Percentiles rank a stretch among this genome's conserved stretches.
These are phyloP conservation scores for Orobanche coerulescens DNA, from an alignment of 257 asterid species.

Conservation along the genomic window DNA sequence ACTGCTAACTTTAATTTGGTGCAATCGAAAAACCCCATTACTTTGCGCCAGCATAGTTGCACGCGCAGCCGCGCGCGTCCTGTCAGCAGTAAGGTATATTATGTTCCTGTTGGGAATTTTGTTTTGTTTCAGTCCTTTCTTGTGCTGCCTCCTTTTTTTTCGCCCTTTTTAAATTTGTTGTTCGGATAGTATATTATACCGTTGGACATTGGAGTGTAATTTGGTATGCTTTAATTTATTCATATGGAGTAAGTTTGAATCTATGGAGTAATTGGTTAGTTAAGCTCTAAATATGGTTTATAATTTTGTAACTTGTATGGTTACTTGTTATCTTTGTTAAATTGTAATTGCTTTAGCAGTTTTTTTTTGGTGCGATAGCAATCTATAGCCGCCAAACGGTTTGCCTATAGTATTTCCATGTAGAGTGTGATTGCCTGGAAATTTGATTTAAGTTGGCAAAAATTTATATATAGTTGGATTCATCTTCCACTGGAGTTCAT, in stretches of 20 bases:
- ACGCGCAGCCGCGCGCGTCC: conserved; percentile 33
- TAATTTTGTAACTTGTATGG: background rate
- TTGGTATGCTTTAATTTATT: background rate
- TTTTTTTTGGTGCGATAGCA: background rate
- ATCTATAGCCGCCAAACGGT: background rate
- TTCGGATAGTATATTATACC: background rate
- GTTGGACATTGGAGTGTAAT: background rate
- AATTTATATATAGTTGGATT: background rate
- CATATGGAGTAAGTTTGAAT: background rate
- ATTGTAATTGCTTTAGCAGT: conserved; percentile 1
- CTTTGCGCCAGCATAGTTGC: conserved; percentile 32
- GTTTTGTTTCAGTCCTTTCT: background rate
- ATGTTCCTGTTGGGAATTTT: background rate
- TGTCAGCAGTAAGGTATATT: conserved; percentile 40
- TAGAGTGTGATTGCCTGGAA: background rate
- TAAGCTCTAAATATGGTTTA: conserved; percentile 1
- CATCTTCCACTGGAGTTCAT: conserved; percentile 8
- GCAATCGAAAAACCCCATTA: conserved; percentile 30
- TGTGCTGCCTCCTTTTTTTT: background rate
- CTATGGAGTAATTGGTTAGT: background rate
- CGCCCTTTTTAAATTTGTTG: background rate
- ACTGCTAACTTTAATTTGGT: conserved; percentile 33
- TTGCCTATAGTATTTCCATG: background rate
- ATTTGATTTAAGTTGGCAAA: conserved; percentile 9
- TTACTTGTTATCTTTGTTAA: background rate